phyloP scores from a whole-genome alignment of 805 yeast genomes.

The Starmerella geochares region DNA sequence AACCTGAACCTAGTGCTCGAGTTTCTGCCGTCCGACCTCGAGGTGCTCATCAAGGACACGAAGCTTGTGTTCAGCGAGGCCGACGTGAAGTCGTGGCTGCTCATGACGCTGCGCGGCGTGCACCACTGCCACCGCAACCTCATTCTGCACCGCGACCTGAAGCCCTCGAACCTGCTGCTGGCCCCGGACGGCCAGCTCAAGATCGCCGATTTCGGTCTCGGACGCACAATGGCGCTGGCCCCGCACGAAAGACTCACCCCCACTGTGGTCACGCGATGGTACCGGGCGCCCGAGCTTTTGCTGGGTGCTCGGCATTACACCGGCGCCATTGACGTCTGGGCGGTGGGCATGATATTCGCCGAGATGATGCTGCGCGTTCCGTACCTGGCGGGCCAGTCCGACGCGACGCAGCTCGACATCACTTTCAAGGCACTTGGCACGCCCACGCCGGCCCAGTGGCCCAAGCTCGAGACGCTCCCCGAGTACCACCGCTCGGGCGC shows the following conservation, averaged over 20 bases:
- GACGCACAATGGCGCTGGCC: slow-evolving; percentile 62
- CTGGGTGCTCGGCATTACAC: slow-evolving; percentile 86
- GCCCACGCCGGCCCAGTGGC: slow-evolving; percentile 88
- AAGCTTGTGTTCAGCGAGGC: slow-evolving; percentile 66
- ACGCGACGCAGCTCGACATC: slow-evolving; percentile 79
- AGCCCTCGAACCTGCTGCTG: slow-evolving; percentile 80
- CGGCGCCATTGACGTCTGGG: slow-evolving; percentile 88
- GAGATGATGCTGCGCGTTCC: slow-evolving; percentile 93
- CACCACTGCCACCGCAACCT: slow-evolving; percentile 92
- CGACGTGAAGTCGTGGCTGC: slow-evolving; percentile 85
- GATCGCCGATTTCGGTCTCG: slow-evolving; percentile 95
- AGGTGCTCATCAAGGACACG: slow-evolving; percentile 74
- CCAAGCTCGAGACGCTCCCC: slow-evolving; percentile 72
- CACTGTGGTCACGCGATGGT: slow-evolving; percentile 96
- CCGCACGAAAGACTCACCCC: slow-evolving; percentile 66
- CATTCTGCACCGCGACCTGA: slow-evolving; percentile 83
- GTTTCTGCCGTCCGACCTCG: slow-evolving; percentile 84
- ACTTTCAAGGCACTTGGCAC: slow-evolving; percentile 94
- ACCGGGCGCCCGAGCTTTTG: slow-evolving; percentile 87
- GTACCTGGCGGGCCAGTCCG: slow-evolving; percentile 86
- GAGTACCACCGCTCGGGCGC: slow-evolving; percentile 38
- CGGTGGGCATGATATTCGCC: slow-evolving; percentile 91
- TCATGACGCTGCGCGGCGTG: slow-evolving; percentile 89
- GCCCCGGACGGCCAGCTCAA: slow-evolving; percentile 83
- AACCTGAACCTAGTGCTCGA: slow-evolving; percentile 80